Percentiles rank a stretch among this genome's conserved stretches.
Conservation (phyloP, 371 early-diverging fungal genomes). For the Actinomortierella ambigua region DNA sequence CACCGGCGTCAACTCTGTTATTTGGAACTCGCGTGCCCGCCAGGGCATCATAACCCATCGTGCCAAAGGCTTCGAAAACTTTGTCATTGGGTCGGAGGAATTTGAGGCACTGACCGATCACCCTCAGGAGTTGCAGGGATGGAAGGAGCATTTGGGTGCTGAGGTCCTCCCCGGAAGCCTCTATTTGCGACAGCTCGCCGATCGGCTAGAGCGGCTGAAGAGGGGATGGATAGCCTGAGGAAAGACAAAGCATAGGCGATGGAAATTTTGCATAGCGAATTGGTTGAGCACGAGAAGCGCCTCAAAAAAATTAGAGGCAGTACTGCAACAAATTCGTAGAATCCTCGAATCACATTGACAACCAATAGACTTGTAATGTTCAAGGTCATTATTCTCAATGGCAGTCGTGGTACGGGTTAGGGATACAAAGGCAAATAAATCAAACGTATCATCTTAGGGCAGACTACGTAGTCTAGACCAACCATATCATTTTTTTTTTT, state of each 20-base stretch:
- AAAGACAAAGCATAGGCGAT: neutral
- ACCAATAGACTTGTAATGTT: too few relatives aligned
- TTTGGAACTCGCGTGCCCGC: slow-evolving; percentile 57
- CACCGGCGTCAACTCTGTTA: slow-evolving; percentile 53
- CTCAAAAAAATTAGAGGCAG: too few relatives aligned
- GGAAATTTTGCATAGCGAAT: too few relatives aligned
- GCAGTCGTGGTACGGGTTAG: too few relatives aligned
- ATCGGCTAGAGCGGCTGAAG: slow-evolving; percentile 18
- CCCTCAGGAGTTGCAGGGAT: slow-evolving; percentile 46
- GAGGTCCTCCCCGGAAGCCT: slow-evolving; percentile 53
- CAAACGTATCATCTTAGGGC: too few relatives aligned
- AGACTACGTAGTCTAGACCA: too few relatives aligned
- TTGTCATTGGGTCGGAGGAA: slow-evolving; percentile 48
- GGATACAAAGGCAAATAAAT: too few relatives aligned
- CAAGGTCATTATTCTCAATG: too few relatives aligned
- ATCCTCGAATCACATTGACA: too few relatives aligned
- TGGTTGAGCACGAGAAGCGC: too few relatives aligned
- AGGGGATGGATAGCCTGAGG: slow-evolving; percentile 29
- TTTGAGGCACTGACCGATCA: slow-evolving; percentile 45
- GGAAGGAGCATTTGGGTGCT: slow-evolving; percentile 49
- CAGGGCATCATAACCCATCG: slow-evolving; percentile 53
- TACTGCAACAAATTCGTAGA: too few relatives aligned
- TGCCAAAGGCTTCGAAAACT: slow-evolving; percentile 51
- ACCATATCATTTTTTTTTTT: too few relatives aligned
- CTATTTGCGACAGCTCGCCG: slow-evolving; percentile 49